These are phyloP conservation scores for Tricholoma terreum DNA, from an alignment of 768 basidiomycete species.

Conservation along the genomic window DNA sequence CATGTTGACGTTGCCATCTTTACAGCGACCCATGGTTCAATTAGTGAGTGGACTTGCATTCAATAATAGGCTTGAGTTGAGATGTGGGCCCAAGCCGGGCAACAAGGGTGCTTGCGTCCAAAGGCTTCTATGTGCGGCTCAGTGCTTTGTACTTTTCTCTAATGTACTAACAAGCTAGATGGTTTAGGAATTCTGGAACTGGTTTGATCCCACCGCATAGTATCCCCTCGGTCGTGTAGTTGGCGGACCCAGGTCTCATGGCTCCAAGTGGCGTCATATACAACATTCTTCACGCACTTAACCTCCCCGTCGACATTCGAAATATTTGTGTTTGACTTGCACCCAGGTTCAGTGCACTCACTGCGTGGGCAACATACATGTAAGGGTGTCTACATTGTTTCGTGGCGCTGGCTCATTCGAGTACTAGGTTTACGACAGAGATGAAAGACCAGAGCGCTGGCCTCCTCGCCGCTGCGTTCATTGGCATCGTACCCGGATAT, in stretches of 20 bases:
- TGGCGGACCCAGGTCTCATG: conserved; percentile 96
- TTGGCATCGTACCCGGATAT: conserved; percentile 96
- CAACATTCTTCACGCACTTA: conserved; percentile 80
- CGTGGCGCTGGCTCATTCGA: not conserved
- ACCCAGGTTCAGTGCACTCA: conserved; percentile 94
- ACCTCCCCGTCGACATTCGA: conserved; percentile 97
- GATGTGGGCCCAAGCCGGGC: conserved; percentile 64
- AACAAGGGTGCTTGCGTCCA: conserved; percentile 81
- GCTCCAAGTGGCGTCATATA: conserved; percentile 97
- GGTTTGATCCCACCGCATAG: conserved; percentile 99
- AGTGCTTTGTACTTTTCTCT: not conserved
- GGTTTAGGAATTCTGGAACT: conserved; percentile 97
- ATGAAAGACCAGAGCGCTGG: conserved; percentile 94
- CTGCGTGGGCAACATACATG: conserved; percentile 97
- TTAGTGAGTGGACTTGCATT: conserved; percentile 63
- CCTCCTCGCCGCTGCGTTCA: conserved; percentile 95
- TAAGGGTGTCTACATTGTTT: conserved; percentile 33
- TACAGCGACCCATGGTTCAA: conserved; percentile 98
- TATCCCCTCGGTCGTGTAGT: conserved; percentile 98
- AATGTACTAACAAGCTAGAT: not conserved
- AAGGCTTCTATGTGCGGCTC: conserved; percentile 89
- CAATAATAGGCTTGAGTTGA: conserved; percentile 11
- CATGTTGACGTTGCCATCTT: conserved; percentile 9
- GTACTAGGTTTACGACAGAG: conserved; percentile 86
- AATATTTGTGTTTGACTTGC: conserved; percentile 97